Base-by-base conservation (phyloP, 148 eudicot genomes). In the Chenopodium quinoa region DNA sequence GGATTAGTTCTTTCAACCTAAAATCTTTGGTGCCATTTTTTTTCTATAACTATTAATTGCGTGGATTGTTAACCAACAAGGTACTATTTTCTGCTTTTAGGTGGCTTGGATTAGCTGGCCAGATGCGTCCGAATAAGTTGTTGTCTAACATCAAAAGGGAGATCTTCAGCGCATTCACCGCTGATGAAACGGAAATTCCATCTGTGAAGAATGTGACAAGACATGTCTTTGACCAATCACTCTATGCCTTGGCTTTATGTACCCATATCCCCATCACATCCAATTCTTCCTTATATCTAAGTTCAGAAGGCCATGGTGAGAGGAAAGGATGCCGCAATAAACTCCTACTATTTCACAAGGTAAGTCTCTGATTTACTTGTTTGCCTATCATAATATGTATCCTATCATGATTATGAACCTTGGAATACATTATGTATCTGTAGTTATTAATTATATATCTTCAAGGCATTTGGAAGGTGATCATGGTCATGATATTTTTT, bases 41-140 rank as follows among this genome's bases (percentile, higher is more conserved):
- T 48, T 10, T 76, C 62, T 50, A 47, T 7, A 65, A 68, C 48
- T 73, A 37, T 75, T 63, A 22, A 68, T 0, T 40, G 77, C 70
- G 54, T 48, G 32, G 37, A 48, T 37, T 52, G 17, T 52, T 10
- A 14, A 52, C 56, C 65, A 58, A 46, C 63, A 40, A 75, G 12
- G 23, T 77, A 27, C 62, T 31, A 9, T 73, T 71, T 16, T 58
- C 72, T n/a, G 52, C 81, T 78, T 67, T 65, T 73, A 94, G 98
- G 97, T 91, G 97, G 98, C 54, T 89, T 83, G 97, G 92, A 72
- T 80, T 94, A 54, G 85, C 84, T 75, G 94, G 91, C 34, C 95
- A 94, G 62, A 50, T 94, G 73, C 94, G 98, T 80, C 98, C 97
- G 22, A 90, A 85, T 86, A 91, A 93, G 79, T 71, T 94, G 86